Base-by-base conservation (phyloP, 2,329 filamentous ascomycete genomes). In the Lasiodiplodia sp. region DNA sequence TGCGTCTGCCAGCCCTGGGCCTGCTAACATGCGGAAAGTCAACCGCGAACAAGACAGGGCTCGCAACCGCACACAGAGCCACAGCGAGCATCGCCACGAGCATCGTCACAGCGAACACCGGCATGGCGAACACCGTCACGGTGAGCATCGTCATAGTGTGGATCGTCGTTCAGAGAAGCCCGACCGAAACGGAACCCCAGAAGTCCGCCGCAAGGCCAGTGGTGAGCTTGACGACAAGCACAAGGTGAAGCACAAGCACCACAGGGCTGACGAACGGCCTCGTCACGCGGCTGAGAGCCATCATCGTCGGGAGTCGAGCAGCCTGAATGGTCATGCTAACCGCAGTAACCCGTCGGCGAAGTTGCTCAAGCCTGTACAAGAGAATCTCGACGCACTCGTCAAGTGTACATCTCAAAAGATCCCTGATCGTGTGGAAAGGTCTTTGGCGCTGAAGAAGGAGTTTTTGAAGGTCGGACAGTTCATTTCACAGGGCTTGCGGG, bases 1-100 rank as follows among this genome's bases (percentile, higher is more conserved):
- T 66, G 85, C 88, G 47, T 91, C 90, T 23, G 90, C 89, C n/a
- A 94, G 92, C 21, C 92, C 92, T 8, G 90, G 86, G 25, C 90
- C 91, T 2, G 72, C 76, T 40, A 76, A 75, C 56, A 69, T 74
- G 63, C 77, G 77, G 58, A 79, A 80, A 68, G 72, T 75, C 55
- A 78, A 76, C 69, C 77, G 79, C 47, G 79, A 82, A 18, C 76
- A 79, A 4, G 79, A 80, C 40, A 76, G 77, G 55, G 74, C 79
- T 63, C 68, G 75, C 14, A 75, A 79, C 67, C 80, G 81, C 37
- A 69, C 75, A 11, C 60, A 64, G 28, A 64, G 60, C 47, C 60
- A 64, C 37, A 38, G 60, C 60, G 60, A 64, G 47, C 60, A 64
- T 64, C 60, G 60, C 52, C 60, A 64, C 25, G 58, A 57, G 18